Base-by-base conservation (phyloP, 2,329 filamentous ascomycete species). In the Trichoderma koningiopsis region DNA sequence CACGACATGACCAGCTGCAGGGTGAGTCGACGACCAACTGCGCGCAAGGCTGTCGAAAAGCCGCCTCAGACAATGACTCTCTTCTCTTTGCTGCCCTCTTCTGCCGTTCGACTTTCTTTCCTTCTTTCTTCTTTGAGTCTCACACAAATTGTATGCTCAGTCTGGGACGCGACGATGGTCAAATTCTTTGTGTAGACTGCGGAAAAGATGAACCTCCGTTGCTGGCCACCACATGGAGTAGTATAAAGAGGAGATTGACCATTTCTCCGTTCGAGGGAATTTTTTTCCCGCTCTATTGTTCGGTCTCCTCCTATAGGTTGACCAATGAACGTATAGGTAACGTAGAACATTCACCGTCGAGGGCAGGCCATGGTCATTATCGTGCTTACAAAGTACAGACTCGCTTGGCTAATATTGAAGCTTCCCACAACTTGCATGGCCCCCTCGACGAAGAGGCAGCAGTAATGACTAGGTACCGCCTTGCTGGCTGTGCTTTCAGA, bases 271-370 rank as follows among this genome's bases (percentile, higher is more conserved):
- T 43, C 40, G 53, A 58, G 55, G 29, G 63, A 58, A 67, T 58
- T 67, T 66, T 66, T 35, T 49, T 27, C 16, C 27, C 53, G 40
- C 43, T 49, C 55, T 58, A 33, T 16, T 59, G 29, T 31, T 59
- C 63, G 40, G 52, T 19, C 55, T 59, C 55, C 63, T 58, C 62
- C 52, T 52, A 7, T 47, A 22, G 35, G 16, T 67, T 67, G 63
- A 67, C 63, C 63, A 67, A 67, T 67, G 63, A 67, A 67, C 55
- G 63, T 16, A 59, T 67, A 58, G 63, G 63, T 59, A 58, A 59
- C 40, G 55, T 56, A 52, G 55, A 67, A 33, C 31, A 49, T 52
- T 67, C 40, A 49, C 40, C 35, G 63, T 59, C 37, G 55, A 59
- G 22, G 37, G 55, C 55, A 59, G 35, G 22, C 63, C 55, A 24